phyloP scores from a whole-genome alignment of 2,329 filamentous ascomycete species.

The Penicillium paneum region DNA sequence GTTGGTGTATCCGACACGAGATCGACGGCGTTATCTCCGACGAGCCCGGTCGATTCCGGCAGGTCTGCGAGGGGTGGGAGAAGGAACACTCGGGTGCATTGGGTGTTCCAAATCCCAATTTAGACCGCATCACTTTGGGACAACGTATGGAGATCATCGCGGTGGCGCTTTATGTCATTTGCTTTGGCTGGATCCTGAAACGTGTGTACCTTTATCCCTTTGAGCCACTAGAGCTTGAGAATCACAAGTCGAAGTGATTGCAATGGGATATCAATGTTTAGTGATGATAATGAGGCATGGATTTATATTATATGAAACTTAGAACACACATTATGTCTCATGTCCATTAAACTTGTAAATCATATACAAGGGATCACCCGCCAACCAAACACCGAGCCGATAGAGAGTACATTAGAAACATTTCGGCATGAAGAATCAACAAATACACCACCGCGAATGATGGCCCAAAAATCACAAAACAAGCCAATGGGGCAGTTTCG shows the following conservation, averaged over 20 bases:
- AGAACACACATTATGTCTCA: background rate
- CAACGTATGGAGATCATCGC: conserved; percentile 12
- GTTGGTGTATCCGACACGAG: conserved; percentile 65
- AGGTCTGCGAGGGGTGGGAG: conserved; percentile 19
- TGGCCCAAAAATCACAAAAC: background rate
- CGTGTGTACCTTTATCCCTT: conserved; percentile 5
- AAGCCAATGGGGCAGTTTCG: background rate
- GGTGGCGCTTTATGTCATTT: conserved; percentile 9
- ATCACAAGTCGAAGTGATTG: conserved; percentile 11
- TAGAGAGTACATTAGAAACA: conserved; percentile 14
- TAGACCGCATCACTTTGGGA: conserved; percentile 12
- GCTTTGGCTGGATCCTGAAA: conserved; percentile 20
- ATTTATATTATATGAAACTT: background rate
- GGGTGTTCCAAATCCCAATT: background rate
- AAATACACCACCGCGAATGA: conserved; percentile 7
- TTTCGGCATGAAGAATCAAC: conserved; percentile 12
- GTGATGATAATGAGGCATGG: conserved; percentile 4
- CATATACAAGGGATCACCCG: background rate
- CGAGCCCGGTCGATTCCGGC: conserved; percentile 52
- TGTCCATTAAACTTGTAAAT: conserved; percentile 5
- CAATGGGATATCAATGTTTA: background rate
- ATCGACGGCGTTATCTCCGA: conserved; percentile 86
- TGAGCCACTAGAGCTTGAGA: conserved; percentile 8
- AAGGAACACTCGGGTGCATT: conserved; percentile 5
- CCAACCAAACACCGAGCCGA: conserved; percentile 15